Evolutionary conservation across 306 rosid genomes (phyloP).

Genomic region (Inga leiocalycina): DNA sequence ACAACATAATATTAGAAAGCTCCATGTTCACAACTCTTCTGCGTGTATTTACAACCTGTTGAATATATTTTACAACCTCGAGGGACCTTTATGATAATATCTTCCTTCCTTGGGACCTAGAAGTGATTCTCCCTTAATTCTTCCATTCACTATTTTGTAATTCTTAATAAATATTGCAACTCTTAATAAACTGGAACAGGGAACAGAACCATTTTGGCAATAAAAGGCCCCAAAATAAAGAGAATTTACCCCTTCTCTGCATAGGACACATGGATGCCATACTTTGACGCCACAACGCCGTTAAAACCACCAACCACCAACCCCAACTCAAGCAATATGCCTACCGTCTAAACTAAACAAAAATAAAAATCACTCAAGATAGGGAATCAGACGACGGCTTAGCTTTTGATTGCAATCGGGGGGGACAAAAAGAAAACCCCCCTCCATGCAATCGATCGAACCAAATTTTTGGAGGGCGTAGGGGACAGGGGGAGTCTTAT

Average conservation of each 20-base stretch:
- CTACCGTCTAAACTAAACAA: too few species aligned
- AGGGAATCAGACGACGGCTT: conserved; percentile 21
- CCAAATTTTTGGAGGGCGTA: not conserved
- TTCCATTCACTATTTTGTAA: not conserved
- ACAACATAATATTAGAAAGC: too few species aligned
- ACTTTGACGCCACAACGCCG: conserved; percentile 11
- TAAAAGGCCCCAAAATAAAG: not conserved
- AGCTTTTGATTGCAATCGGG: conserved; percentile 1
- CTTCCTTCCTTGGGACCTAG: too few species aligned
- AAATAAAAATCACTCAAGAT: too few species aligned
- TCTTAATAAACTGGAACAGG: not conserved
- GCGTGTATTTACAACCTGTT: too few species aligned
- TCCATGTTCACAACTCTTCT: too few species aligned
- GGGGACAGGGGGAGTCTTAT: conserved; percentile 27
- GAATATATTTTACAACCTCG: too few species aligned
- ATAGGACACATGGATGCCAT: not conserved
- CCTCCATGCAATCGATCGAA: conserved; percentile 24
- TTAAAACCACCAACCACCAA: not conserved
- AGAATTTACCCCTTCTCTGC: not conserved
- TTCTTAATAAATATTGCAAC: too few species aligned
- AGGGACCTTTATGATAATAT: too few species aligned
- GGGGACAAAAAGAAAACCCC: not conserved
- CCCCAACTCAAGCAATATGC: too few species aligned
- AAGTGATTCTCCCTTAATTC: not conserved
- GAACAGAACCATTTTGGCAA: not conserved